Base-by-base conservation (phyloP, 2,329 filamentous ascomycete species). In the Nannizzia gypsea region DNA sequence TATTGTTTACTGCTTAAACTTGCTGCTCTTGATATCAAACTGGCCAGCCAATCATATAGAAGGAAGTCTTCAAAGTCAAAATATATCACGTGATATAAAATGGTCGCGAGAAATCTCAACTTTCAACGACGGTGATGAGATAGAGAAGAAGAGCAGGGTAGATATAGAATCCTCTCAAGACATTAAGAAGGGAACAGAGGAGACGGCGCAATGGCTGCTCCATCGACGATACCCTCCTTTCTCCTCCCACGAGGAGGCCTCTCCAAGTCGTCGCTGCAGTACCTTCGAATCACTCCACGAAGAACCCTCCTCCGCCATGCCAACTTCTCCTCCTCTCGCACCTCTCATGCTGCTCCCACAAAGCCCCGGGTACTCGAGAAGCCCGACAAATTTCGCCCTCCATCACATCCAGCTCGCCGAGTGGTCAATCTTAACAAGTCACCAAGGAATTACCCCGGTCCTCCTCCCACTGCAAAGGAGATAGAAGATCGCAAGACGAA, bases 321-420 rank as follows among this genome's bases (percentile, higher is more conserved):
- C 58, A 59, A 64, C 9, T 64, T 59, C 55, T 66, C 66, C 60
- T 61, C 63, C 17, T 55, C 66, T 36, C 63, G 66, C 6, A 61
- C 65, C 20, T 58, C 60, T 20, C 22, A 42, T 22, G 62, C 56
- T 40, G 28, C 55, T 4, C 31, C 20, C 6, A 56, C 24, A 36
- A 42, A 57, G 28, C 15, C 22, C 52, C 60, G 85, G 63, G 81
- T 90, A 3, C 85, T 99, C 64, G 89, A 89, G 67, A 90, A 96
- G 74, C 92, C 92, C 24, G 82, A 88, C 68, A 88, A 86, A 71
- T 97, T 96, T 80, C 89, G 89, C 55, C 92, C 93, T 1, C 93
- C 93, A 0, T 97, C 92, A 0, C 93, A 97, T 72, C 86, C 88
- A 11, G 78, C 87, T 22, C 80, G 87, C 5, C 80, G 90, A 34